A percentile compares a stretch with the other conserved stretches of the same genome.
Evolutionary conservation across 345 rosid genomes (phyloP).

Genomic region (Reutealis trisperma): DNA sequence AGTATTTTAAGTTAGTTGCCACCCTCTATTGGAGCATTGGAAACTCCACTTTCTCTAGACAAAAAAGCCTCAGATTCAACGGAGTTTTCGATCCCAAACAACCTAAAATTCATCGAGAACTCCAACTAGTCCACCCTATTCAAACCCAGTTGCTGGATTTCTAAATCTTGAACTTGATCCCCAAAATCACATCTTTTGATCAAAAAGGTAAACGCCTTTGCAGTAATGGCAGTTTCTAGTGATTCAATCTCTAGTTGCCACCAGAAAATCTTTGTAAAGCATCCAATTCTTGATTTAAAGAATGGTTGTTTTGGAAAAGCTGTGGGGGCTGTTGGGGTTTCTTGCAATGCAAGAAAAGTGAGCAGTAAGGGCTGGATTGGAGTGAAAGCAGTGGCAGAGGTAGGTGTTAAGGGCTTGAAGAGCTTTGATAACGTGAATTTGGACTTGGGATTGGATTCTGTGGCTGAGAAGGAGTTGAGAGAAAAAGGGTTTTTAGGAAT

Average conservation of each 20-base stretch:
- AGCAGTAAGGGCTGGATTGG: constrained; percentile 18
- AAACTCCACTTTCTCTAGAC: constrained; percentile 18
- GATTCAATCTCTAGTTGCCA: constrained; percentile 22
- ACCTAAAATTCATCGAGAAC: constrained; percentile 9
- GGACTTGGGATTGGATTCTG: constrained; percentile 48
- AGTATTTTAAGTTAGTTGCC: no score
- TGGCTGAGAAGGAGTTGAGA: constrained; percentile 52
- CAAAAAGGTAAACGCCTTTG: neutral
- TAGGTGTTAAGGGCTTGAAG: constrained; percentile 27
- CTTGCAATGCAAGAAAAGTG: constrained; percentile 27
- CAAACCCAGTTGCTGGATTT: neutral
- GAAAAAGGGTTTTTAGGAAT: constrained; percentile 65
- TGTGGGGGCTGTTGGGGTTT: constrained; percentile 7
- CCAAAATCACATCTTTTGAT: constrained; percentile 1
- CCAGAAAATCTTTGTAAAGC: constrained; percentile 18
- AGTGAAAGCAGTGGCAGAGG: constrained; percentile 37
- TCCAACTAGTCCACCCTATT: neutral
- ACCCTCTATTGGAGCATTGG: constrained; percentile 17
- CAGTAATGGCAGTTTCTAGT: constrained; percentile 44
- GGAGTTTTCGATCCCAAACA: constrained; percentile 34
- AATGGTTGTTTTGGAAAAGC: constrained; percentile 22
- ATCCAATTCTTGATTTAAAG: constrained; percentile 24
- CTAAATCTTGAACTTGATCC: neutral
- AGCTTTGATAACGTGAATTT: constrained; percentile 10
- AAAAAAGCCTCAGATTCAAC: constrained; percentile 18